phyloP scores from a whole-genome alignment of 345 rosid genomes.

The Firmiana major region DNA sequence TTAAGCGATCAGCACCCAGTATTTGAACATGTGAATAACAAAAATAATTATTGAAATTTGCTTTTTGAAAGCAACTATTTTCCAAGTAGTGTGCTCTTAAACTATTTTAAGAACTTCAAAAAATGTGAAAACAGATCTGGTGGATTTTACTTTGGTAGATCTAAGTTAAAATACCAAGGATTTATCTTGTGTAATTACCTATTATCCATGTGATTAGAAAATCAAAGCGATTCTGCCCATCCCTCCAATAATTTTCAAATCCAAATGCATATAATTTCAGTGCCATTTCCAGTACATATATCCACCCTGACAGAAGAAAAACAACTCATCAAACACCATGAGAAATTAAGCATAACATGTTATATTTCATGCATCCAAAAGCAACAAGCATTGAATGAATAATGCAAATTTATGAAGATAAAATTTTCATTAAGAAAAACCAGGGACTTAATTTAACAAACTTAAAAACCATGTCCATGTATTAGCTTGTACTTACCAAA shows the following conservation, averaged over 20 bases:
- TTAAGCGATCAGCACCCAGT: background rate
- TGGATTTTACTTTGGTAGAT: background rate
- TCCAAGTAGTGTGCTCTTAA: background rate
- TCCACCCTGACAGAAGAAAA: conserved; percentile 68
- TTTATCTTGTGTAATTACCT: conserved; percentile 42
- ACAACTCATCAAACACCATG: conserved; percentile 16
- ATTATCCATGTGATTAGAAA: conserved; percentile 84
- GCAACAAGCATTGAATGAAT: background rate
- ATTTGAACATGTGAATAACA: background rate
- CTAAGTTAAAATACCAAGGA: background rate
- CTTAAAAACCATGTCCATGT: background rate
- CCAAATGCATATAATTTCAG: conserved; percentile 82
- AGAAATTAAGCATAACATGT: background rate
- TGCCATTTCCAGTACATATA: conserved; percentile 94
- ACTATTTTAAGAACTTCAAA: background rate
- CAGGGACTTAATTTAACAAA: background rate
- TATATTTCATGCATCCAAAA: background rate
- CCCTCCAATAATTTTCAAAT: conserved; percentile 90
- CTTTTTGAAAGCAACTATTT: background rate
- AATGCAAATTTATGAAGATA: background rate
- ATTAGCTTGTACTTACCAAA: conserved; percentile 60
- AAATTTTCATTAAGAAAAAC: background rate
- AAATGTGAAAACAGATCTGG: background rate
- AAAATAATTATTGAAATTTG: background rate
- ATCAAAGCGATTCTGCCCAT: conserved; percentile 93